phyloP scores from a whole-genome alignment of 306 rosid species.

The Begonia loranthoides region DNA sequence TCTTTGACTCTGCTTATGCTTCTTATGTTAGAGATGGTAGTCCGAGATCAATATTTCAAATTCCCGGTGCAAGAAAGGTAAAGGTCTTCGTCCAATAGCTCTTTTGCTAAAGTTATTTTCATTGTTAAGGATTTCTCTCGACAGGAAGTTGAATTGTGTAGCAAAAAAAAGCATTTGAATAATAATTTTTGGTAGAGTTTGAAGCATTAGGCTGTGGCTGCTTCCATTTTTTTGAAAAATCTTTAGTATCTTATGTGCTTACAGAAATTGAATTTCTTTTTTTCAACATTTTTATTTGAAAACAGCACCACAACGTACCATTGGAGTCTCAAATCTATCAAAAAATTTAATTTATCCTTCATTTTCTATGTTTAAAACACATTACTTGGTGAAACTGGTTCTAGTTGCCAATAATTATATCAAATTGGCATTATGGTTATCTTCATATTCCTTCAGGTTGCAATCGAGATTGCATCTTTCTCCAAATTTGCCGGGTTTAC shows the following conservation, averaged over 20 bases:
- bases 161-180: no score
- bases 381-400: no score
- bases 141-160: no score
- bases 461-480: conserved; percentile 28
- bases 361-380: no score
- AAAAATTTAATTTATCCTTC: not conserved
- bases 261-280: no score
- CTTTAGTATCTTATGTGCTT: no score
- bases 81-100: not conserved
- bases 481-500: conserved; percentile 32
- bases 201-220: not conserved
- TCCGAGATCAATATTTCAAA: conserved; percentile 58
- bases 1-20: conserved; percentile 58
- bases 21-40: conserved; percentile 44
- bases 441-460: conserved; percentile 9
- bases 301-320: no score
- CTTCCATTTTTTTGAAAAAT: no score
- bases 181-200: not conserved
- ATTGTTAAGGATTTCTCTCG: not conserved
- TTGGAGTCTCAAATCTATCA: not conserved
- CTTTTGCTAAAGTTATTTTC: not conserved
- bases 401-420: no score
- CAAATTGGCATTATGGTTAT: no score
- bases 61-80: conserved; percentile 60
- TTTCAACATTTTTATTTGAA: no score